Percentiles rank a stretch among this genome's conserved stretches.
phyloP scores from a whole-genome alignment of 768 basidiomycete species.

The Tricholoma flavovirens region DNA sequence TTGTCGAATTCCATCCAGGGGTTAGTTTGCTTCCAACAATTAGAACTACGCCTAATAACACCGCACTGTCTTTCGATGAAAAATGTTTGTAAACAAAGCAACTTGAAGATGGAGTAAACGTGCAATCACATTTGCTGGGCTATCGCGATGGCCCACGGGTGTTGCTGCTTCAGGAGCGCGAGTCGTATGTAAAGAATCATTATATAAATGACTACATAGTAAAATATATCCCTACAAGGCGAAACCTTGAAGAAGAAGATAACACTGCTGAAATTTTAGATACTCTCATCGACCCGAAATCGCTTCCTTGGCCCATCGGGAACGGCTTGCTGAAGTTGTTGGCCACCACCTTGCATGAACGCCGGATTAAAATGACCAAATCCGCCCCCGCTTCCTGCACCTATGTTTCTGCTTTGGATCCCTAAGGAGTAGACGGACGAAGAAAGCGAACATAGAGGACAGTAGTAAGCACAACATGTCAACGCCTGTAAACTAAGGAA shows the following conservation, averaged over 20 bases:
- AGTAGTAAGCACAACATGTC: slow-evolving; percentile 39
- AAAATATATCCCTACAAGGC: background rate
- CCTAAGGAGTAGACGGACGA: slow-evolving; percentile 25
- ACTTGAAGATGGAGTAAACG: no score
- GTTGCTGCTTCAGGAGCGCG: no score
- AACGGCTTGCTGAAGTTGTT: slow-evolving; percentile 13
- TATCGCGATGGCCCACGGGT: no score
- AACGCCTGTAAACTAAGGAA: slow-evolving; percentile 12
- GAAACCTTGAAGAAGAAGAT: background rate
- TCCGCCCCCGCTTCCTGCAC: slow-evolving; percentile 37
- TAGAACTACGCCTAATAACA: background rate
- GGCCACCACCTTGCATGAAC: slow-evolving; percentile 52
- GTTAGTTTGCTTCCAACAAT: background rate
- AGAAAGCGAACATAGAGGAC: slow-evolving; percentile 16
- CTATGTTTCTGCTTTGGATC: slow-evolving; percentile 38
- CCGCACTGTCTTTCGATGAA: no score
- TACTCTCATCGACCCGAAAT: slow-evolving; percentile 44
- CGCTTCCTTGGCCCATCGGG: slow-evolving; percentile 11
- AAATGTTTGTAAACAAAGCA: no score
- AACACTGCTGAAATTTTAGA: slow-evolving; percentile 13
- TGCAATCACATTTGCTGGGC: no score
- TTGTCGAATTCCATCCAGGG: background rate
- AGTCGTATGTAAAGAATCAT: no score
- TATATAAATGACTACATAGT: no score
- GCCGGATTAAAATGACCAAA: slow-evolving; percentile 73